Percentiles rank a stretch among this genome's conserved stretches.
Evolutionary conservation across 805 yeast species (phyloP).

Genomic region (Peterozyma xylosa): DNA sequence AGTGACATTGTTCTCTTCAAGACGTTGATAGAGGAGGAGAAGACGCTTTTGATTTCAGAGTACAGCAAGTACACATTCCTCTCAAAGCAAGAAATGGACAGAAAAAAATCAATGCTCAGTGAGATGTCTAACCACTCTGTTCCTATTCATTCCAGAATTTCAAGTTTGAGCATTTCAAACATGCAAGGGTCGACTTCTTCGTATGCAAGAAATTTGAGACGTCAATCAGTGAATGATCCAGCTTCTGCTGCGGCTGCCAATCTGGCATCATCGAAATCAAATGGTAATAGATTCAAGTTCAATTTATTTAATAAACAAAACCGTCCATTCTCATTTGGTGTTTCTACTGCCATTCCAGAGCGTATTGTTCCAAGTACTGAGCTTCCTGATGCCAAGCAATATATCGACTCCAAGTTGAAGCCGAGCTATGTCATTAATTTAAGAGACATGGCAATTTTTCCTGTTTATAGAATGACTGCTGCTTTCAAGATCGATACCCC

Average conservation of each 20-base stretch:
- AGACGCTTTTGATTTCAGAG: constrained; percentile 47
- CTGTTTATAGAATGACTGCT: constrained; percentile 40
- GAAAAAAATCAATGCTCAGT: constrained; percentile 6
- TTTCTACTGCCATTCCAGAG: constrained; percentile 30
- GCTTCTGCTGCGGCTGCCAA: neutral
- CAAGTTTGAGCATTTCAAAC: neutral
- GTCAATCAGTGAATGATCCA: neutral
- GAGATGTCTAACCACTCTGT: constrained; percentile 1
- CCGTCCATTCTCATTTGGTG: constrained; percentile 54
- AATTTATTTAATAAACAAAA: constrained; percentile 31
- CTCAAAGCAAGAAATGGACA: constrained; percentile 18
- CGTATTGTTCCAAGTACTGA: constrained; percentile 41
- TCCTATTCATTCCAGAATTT: constrained; percentile 26
- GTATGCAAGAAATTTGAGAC: constrained; percentile 1
- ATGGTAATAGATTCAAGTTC: constrained; percentile 7
- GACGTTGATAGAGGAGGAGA: constrained; percentile 38
- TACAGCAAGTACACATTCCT: constrained; percentile 17
- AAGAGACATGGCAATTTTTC: constrained; percentile 38
- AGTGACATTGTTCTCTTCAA: constrained; percentile 30
- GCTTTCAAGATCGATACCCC: constrained; percentile 38
- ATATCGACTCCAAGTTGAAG: constrained; percentile 37
- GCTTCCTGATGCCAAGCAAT: constrained; percentile 45
- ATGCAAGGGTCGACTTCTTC: neutral
- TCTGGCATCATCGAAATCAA: constrained; percentile 2
- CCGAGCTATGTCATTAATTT: constrained; percentile 42